Evolutionary conservation across 2,329 filamentous ascomycete genomes (phyloP).

Genomic region (Geosmithia putterillii): DNA sequence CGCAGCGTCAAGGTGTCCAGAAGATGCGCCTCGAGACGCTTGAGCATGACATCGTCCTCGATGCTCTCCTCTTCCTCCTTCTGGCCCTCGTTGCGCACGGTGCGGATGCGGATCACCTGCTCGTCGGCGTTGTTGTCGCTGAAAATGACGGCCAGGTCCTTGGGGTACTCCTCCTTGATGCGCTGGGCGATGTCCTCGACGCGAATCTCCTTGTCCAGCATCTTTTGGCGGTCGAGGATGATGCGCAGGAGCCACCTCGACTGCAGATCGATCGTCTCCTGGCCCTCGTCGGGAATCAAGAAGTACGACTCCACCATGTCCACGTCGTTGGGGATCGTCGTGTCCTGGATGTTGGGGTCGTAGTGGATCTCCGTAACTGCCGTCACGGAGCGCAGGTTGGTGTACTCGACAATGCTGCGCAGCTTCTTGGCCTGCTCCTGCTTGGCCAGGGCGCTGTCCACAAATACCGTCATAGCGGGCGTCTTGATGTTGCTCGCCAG

Average conservation of each 20-base stretch:
- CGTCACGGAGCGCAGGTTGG: slow-evolving; percentile 82
- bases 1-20: slow-evolving; percentile 84
- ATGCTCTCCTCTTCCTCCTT: slow-evolving; percentile 54
- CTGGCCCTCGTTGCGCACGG: slow-evolving; percentile 60
- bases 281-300: slow-evolving; percentile 72
- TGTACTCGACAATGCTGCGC: slow-evolving; percentile 86
- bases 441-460: slow-evolving; percentile 49
- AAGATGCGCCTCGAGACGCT: slow-evolving; percentile 82
- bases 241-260: slow-evolving; percentile 95
- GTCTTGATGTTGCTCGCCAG: slow-evolving; percentile 98
- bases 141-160: slow-evolving; percentile 84
- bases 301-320: slow-evolving; percentile 98
- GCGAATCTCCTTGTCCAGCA: slow-evolving; percentile 85
- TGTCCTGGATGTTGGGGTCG: slow-evolving; percentile 78
- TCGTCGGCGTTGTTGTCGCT: slow-evolving; percentile 97
- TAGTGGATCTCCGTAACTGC: slow-evolving; percentile 95
- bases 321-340: slow-evolving; percentile 73
- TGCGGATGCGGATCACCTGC: slow-evolving; percentile 85
- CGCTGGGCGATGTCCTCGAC: slow-evolving; percentile 83
- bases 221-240: slow-evolving; percentile 81
- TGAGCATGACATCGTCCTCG: slow-evolving; percentile 85
- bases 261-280: slow-evolving; percentile 54
- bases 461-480: slow-evolving; percentile 88
- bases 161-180: slow-evolving; percentile 80
- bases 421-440: slow-evolving; percentile 77